Base-by-base conservation (phyloP, 2,329 filamentous ascomycete genomes). In the Aspergillus arachidicola region DNA sequence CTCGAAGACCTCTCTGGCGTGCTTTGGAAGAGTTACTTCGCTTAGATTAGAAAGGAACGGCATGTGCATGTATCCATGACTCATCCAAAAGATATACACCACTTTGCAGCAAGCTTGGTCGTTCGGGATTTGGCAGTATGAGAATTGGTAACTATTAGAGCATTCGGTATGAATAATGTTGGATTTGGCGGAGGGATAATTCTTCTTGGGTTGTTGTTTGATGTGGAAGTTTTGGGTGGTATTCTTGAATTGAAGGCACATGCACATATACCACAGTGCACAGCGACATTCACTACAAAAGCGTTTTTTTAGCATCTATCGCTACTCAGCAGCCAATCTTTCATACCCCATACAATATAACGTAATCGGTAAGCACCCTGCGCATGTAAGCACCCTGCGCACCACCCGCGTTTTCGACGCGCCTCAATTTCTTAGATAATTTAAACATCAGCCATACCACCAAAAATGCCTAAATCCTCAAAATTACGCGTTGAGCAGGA, bases 11-110 rank as follows among this genome's bases (percentile, higher is more conserved):
- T 99, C 63, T 94, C 97, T 73, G 95, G 95, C 58, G 96, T 99
- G 55, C 83, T 99, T 58, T 99, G 95, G 95, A 99, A 99, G 89
- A 98, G 94, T 78, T 99, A 99, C 77, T 99, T 99, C 82, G 96
- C 94, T 46, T 97, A 82, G 53, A 48, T 10, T 54, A 16, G 26
- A 28, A 28, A 38, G 53, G 41, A 21, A 11, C 10, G n/a, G n/a
- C 21, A 54, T 28, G n/a, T 9, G 28, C 19, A 21, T 32, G 16
- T 51, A 51, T 19, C 19, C 19, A 51, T 11, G 16, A 21, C 16
- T 12, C 28, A 4, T 23, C 2, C 28, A 51, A 28, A 28, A n/a
- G 11, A n/a, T 7, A 19, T 21, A n/a, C 30, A 14, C 28, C 48
- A 51, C 48, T 2, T 2, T 51, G 32, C 21, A 19, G 51, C 32